A percentile compares a stretch with the other conserved stretches of the same genome.
Conservation (phyloP, 352 stramenopile species). For the Pythium periplocum region DNA sequence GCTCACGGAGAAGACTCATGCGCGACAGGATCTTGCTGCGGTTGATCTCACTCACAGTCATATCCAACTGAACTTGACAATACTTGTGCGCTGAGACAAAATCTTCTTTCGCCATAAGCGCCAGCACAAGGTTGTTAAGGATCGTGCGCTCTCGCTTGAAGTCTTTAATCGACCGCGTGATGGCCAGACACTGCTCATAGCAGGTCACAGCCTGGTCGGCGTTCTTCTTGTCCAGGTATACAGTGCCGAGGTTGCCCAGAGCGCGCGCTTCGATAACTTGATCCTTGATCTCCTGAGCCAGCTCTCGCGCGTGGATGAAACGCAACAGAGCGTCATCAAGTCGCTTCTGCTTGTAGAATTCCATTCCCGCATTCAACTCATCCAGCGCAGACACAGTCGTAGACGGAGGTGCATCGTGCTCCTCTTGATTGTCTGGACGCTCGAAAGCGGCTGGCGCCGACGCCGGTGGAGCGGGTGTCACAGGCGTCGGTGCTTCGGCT, state of each 20-base stretch:
- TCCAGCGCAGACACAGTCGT: constrained; percentile 35
- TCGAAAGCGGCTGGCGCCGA: constrained; percentile 6
- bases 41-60: constrained; percentile 64
- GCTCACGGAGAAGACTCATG: constrained; percentile 66
- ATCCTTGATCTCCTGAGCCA: constrained; percentile 35
- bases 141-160: constrained; percentile 77
- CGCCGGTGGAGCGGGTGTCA: background rate
- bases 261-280: constrained; percentile 66
- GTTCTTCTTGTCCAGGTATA: constrained; percentile 73
- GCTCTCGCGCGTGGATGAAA: constrained; percentile 62
- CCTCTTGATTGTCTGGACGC: background rate
- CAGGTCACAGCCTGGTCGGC: constrained; percentile 59
- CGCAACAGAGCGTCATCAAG: constrained; percentile 55
- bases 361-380: constrained; percentile 72
- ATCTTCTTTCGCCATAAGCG: constrained; percentile 57
- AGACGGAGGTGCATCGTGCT: constrained; percentile 2
- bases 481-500: background rate
- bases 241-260: constrained; percentile 71
- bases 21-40: constrained; percentile 72
- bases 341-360: constrained; percentile 64
- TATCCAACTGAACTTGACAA: constrained; percentile 66
- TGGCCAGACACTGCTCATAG: constrained; percentile 74
- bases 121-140: constrained; percentile 80
- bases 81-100: constrained; percentile 49
- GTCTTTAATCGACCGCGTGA: constrained; percentile 65